These are phyloP conservation scores for Sapria himalayana DNA, from an alignment of 345 rosid genomes.

Conservation along the genomic window DNA sequence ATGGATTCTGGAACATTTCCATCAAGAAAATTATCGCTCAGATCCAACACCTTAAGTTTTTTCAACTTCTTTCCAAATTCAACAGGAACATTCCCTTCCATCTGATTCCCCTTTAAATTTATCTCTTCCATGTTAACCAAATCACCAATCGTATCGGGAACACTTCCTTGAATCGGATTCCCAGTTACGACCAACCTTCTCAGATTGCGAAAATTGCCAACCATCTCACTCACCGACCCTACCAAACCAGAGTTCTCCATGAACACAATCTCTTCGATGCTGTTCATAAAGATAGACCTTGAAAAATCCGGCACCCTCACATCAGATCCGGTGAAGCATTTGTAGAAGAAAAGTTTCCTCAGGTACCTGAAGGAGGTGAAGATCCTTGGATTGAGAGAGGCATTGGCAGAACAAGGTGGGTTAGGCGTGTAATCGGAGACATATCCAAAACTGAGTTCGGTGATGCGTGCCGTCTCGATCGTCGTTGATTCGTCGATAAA, in stretches of 20 bases:
- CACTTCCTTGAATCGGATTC: constrained; percentile 29
- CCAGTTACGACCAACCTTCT: constrained; percentile 32
- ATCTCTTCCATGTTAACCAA: constrained; percentile 30
- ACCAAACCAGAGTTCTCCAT: constrained; percentile 31
- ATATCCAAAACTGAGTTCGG: constrained; percentile 39
- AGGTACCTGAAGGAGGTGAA: constrained; percentile 30
- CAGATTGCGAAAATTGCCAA: constrained; percentile 21
- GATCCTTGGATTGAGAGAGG: constrained; percentile 31
- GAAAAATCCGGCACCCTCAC: constrained; percentile 21
- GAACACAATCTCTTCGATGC: constrained; percentile 38
- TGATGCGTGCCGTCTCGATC: constrained; percentile 19
- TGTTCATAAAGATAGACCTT: constrained; percentile 14
- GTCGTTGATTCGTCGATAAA: constrained; percentile 10
- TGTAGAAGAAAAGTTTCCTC: constrained; percentile 47
- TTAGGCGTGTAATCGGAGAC: constrained; percentile 40
- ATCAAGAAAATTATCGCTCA: constrained; percentile 25
- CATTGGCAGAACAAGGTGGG: constrained; percentile 34
- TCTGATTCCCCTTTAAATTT: constrained; percentile 31
- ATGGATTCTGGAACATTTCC: constrained; percentile 23
- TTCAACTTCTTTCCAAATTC: constrained; percentile 15
- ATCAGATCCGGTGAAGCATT: constrained; percentile 24
- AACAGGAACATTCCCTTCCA: constrained; percentile 20
- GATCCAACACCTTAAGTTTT: constrained; percentile 26
- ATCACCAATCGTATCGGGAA: constrained; percentile 19
- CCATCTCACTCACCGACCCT: constrained; percentile 18